Evolutionary conservation across 1,284 basidiomycete species (phyloP).

Genomic region (Fomitopsis betulina): DNA sequence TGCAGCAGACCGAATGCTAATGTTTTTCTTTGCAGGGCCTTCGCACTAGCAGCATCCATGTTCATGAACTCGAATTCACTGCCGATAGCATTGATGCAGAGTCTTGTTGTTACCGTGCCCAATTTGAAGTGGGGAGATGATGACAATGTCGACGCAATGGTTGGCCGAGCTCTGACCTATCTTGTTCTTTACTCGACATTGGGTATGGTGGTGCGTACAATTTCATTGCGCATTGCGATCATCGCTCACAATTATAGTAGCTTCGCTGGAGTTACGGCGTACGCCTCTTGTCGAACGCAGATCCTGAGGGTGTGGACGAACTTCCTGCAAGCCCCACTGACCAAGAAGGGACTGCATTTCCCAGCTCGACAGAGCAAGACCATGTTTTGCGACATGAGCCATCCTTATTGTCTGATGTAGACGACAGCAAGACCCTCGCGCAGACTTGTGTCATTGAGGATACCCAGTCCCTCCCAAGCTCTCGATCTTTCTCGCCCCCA

Average conservation of each 20-base stretch:
- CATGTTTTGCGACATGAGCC: constrained; percentile 16
- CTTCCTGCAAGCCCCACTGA: constrained; percentile 22
- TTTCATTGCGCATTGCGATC: neutral
- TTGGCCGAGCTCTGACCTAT: constrained; percentile 90
- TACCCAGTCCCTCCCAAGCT: constrained; percentile 55
- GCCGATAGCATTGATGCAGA: constrained; percentile 90
- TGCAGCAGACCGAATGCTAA: neutral
- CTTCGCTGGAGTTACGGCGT: constrained; percentile 91
- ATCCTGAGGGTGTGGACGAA: constrained; percentile 35
- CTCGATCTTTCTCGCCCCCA: constrained; percentile 31
- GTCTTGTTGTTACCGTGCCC: constrained; percentile 81
- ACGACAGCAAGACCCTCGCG: constrained; percentile 11
- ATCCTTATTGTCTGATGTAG: constrained; percentile 13
- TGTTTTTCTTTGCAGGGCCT: constrained; percentile 46
- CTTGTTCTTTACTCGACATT: constrained; percentile 90
- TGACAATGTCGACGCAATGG: constrained; percentile 84
- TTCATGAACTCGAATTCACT: constrained; percentile 94
- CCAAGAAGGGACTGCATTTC: constrained; percentile 22
- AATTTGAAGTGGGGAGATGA: constrained; percentile 80
- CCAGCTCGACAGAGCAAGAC: constrained; percentile 20
- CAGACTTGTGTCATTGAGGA: constrained; percentile 11
- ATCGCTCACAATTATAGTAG: constrained; percentile 31
- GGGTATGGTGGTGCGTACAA: constrained; percentile 77
- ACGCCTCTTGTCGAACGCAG: constrained; percentile 68
- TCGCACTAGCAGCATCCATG: constrained; percentile 82